Evolutionary conservation across 2,329 filamentous ascomycete species (phyloP), one percentile per base, ranked within the genome.

Genomic region (Thelonectria discophora): DNA sequence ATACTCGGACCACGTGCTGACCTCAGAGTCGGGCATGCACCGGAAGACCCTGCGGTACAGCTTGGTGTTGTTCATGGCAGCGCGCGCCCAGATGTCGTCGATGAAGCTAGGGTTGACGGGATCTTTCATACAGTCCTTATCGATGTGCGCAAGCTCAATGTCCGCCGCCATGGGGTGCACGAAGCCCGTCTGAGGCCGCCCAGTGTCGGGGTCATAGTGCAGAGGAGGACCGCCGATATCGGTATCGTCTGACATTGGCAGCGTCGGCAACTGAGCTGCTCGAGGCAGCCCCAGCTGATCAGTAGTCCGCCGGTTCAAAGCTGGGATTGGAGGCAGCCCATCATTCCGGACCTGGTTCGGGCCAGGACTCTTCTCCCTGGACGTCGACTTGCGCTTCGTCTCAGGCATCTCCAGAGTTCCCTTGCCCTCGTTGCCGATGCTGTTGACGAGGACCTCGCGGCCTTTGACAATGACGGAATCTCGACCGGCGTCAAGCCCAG

Each of bases 11-110:
- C 95, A 99, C 45, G 91, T 94, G 65, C 88, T 90, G 24, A 97
- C 95, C 73, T 97, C 93, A 53, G 89, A 97, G 75, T 99, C 95
- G 1, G 95, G 95, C 91, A 97, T 96, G 77, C 94, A 97, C 48
- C 94, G 89, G 81, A 99, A 99, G 9, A 99, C 94, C 63, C 91
- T 88, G 32, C 95, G 90, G 79, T 92, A 99, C 49, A 99, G 86
- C 74, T 93, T 94, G 3, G 95, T 99, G 75, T 99, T 99, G 80
- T 98, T 98, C 65, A 91, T 88, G 1, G 95, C 95, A 55, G 93
- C 88, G 17, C 88, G 85, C 66, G 90, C 89, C 96, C 96, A 99
- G 2, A 92, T 88, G 64, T 97, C 91, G 47, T 95, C 87, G 74
- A 92, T 91, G 77, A 99, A 99, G 1, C 84, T 81, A 55, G 92